Evolutionary conservation across 345 rosid species (phyloP), one percentile per base, ranked within the genome.

Genomic region (Excoecaria cochinchinensis): DNA sequence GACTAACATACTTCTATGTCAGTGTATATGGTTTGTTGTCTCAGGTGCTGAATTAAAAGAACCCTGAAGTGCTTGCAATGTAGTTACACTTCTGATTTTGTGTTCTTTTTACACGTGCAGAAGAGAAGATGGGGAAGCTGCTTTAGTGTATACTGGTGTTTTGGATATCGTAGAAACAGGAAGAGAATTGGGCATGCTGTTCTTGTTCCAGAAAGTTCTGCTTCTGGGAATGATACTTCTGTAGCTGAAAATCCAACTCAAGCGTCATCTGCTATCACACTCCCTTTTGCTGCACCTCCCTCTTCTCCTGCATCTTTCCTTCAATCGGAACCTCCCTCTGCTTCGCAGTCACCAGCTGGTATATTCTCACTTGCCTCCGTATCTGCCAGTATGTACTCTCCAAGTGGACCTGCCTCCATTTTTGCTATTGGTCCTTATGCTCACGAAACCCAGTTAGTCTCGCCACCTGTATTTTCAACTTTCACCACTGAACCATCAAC

Each of bases 401-500:
- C 90, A 8, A 70, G 82, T 38, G 92, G 88, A 25, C 99, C 91
- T 75, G 78, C 87, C 74, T 93, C 98, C 59, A 93, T 95, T 70
- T 95, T 95, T 77, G 97, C 97, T 22, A 82, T 90, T 71, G 98
- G 99, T 52, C 99, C 99, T 65, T 93, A 93, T 74, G 99, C 99
- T 68, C 81, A 91, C 25, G 99, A 95, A 79, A 83, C 95, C 68
- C 99, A 93, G 77, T 75, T 95, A 65, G 99, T 95, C 51, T 91
- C 99, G 19, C 99, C 98, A 46, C 99, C 99, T 10, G 95, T 87
- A 56, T 89, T 90, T 86, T 95, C 99, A 17, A 76, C 97, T 79
- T 89, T 93, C 81, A 91, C 90, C 42, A 93, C 99, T 3, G 98
- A 95, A 85, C 99, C 99, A n/a, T 95, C 99, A 67, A 93, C 98